phyloP scores from a whole-genome alignment of 345 rosid species.

The Arabidopsis arenosa region DNA sequence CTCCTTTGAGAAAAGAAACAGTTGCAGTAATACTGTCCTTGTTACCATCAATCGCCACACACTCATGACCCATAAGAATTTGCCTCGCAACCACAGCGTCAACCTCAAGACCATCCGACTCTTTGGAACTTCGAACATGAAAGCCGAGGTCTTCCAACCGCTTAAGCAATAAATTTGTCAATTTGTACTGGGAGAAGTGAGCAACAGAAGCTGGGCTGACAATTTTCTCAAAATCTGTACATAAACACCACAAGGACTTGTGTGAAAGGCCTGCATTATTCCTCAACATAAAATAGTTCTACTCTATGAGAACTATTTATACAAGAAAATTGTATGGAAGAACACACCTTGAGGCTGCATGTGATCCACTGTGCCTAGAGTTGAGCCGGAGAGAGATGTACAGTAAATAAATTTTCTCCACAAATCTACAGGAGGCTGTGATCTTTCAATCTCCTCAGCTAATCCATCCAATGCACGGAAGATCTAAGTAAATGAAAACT shows the following conservation, averaged over 20 bases:
- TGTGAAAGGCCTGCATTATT: slow-evolving; percentile 6
- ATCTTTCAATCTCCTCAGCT: slow-evolving; percentile 81
- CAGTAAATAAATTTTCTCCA: slow-evolving; percentile 98
- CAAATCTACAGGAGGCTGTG: slow-evolving; percentile 81
- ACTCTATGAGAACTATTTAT: background rate
- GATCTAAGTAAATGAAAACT: slow-evolving; percentile 50
- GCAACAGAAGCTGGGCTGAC: slow-evolving; percentile 91
- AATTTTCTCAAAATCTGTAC: slow-evolving; percentile 76
- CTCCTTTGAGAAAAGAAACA: slow-evolving; percentile 59
- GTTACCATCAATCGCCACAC: slow-evolving; percentile 63
- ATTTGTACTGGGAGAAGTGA: slow-evolving; percentile 89
- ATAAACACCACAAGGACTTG: slow-evolving; percentile 23
- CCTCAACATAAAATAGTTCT: background rate
- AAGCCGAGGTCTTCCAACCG: slow-evolving; percentile 65
- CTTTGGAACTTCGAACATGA: slow-evolving; percentile 46
- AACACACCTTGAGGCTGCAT: slow-evolving; percentile 91
- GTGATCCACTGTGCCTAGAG: slow-evolving; percentile 92
- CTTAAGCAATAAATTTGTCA: slow-evolving; percentile 68
- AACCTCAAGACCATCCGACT: slow-evolving; percentile 39
- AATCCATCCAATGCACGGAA: slow-evolving; percentile 82
- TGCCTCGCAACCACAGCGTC: slow-evolving; percentile 50
- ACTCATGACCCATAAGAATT: slow-evolving; percentile 83
- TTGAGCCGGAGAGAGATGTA: slow-evolving; percentile 80
- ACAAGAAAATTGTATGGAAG: slow-evolving; percentile 1
- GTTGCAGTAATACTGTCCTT: slow-evolving; percentile 59